Evolutionary conservation across 176 grass and related monocot species (phyloP), one percentile per base, ranked within the genome.

Genomic region (Tillandsia leiboldiana): DNA sequence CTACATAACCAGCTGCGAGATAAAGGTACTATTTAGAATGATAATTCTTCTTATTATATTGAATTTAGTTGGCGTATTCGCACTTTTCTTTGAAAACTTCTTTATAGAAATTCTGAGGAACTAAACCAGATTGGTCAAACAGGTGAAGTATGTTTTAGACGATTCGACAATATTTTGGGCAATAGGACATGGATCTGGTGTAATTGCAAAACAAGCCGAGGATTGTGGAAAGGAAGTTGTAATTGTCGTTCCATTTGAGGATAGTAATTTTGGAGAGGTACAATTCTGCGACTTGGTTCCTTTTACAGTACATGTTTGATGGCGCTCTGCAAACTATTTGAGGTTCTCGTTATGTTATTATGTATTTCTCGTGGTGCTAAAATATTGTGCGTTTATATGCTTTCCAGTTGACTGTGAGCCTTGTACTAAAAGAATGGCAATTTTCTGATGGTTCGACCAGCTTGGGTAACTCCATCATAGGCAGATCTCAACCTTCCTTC

Each of bases 101-200:
- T 56, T 70, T 65, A 28, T 67, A 18, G 62, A 48, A 70, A 52
- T 72, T 68, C 28, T 23, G 49, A 82, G 33, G n/a, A 33, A 12
- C 63, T 51, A 78, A 26, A 80, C 77, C 20, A 23, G 52, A 61
- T 9, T 20, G 33, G 73, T 78, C 83, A 69, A 79, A 70, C 84
- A 99, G 94, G 74, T 99, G 77, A 99, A 87, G 75, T 93, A 99
- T 86, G 84, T 93, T 23, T 63, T 48, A 69, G 94, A 99, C 80
- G 86, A 86, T 80, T 99, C 94, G 22, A 90, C 94, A 22, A 80
- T 86, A 81, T 93, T 97, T 74, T 93, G 94, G 94, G 94, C 86
- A 52, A 88, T 93, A 77, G 87, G 89, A 23, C 75, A 84, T 70
- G 82, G 81, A 71, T 82, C 77, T 93, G 86, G 84, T 52, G 89